Evolutionary conservation across 345 rosid species (phyloP).

Genomic region (Corchorus capsularis): DNA sequence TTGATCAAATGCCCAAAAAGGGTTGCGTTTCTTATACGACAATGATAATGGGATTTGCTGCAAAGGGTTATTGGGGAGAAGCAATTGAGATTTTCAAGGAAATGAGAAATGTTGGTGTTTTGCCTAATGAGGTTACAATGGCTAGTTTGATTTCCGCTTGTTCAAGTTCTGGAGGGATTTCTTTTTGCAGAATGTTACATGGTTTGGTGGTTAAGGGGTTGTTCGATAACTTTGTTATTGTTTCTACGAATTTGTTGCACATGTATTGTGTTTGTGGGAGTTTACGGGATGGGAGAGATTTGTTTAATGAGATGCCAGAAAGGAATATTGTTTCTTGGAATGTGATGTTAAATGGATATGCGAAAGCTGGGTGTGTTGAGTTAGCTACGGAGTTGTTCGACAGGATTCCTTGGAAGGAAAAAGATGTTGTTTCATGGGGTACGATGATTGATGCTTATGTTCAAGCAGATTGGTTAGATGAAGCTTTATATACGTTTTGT

Average conservation of each 20-base stretch:
- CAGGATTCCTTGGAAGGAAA: constrained; percentile 46
- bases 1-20: constrained; percentile 60
- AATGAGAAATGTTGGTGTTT: constrained; percentile 55
- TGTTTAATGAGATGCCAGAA: constrained; percentile 72
- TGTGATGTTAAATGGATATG: constrained; percentile 84
- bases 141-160: constrained; percentile 57
- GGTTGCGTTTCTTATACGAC: constrained; percentile 66
- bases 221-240: constrained; percentile 46
- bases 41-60: constrained; percentile 68
- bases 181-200: constrained; percentile 65
- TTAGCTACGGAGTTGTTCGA: constrained; percentile 59
- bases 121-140: constrained; percentile 61
- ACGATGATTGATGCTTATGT: constrained; percentile 68
- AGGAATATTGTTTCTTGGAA: constrained; percentile 76
- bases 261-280: constrained; percentile 63
- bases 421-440: constrained; percentile 81
- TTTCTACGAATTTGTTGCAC: constrained; percentile 68
- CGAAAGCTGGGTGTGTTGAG: constrained; percentile 66
- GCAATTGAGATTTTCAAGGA: constrained; percentile 54
- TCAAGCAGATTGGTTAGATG: constrained; percentile 43
- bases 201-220: constrained; percentile 54
- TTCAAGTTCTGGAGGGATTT: constrained; percentile 52
- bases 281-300: constrained; percentile 52
- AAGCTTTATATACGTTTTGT: constrained; percentile 56
- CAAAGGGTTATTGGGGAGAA: constrained; percentile 46